Evolutionary conservation across 176 grass and related monocot genomes (phyloP), one percentile per base, ranked within the genome.

Genomic region (Aegilops speltoides): DNA sequence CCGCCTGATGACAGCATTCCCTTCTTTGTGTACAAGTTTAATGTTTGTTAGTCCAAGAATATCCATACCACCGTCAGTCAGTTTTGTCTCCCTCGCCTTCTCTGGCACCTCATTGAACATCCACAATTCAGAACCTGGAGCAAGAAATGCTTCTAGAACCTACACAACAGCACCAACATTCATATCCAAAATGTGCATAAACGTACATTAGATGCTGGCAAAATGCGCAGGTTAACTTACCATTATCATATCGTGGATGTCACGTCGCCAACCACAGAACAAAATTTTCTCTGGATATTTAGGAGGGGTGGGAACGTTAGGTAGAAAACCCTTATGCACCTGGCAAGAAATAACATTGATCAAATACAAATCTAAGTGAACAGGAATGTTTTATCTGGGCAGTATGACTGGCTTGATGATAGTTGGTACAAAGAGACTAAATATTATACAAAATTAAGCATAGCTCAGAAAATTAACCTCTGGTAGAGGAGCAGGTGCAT

Each of bases 201-300:
- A 28, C 14, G 60, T 25, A 81, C 7, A 38, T 64, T 6, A 4
- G n/a, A 52, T 46, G n/a, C 31, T 34, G 17, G 36, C 5, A 77
- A 76, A 59, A 36, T 36, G 31, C 56, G 20, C 24, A 76, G 71
- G 41, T 84, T 67, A 46, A 90, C 46, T 71, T 96, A 98, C 96
- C 96, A 89, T 98, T 94, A 98, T 98, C 96, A 98, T 98, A 88
- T 98, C 96, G 64, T 98, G 93, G 82, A 98, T 96, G 79, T 98
- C 96, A 79, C 96, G 96, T 26, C 96, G 93, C 96, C 96, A 98
- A 78, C 96, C 96, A 80, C 96, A 98, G 87, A 98, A 98, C 33
- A 98, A 90, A 88, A 98, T 98, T 80, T 90, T 98, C 86, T 98
- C 96, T 64, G 96, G 93, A 86, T 92, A 98, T 88, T 98, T 98